Evolutionary conservation across 2,329 filamentous ascomycete genomes (phyloP).

Genomic region (Akanthomyces uredinophilus): DNA sequence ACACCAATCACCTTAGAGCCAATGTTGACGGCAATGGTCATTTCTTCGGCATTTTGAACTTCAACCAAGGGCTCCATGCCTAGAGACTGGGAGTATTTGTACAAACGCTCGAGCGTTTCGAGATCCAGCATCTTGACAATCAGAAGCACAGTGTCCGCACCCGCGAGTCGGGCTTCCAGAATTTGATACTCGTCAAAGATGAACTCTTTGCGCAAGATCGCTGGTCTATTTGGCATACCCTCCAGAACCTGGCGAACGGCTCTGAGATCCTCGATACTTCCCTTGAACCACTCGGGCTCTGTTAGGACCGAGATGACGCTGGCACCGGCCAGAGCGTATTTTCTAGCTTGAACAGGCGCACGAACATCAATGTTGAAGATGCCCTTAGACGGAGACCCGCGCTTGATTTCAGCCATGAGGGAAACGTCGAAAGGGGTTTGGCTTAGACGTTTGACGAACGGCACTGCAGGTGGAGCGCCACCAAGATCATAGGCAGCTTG

Average conservation of each 20-base stretch:
- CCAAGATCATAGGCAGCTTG: conserved; percentile 82
- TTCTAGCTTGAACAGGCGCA: conserved; percentile 82
- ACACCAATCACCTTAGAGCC: conserved; percentile 92
- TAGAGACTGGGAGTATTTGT: conserved; percentile 80
- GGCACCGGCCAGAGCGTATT: conserved; percentile 88
- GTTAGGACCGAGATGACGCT: conserved; percentile 98
- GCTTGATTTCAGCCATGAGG: conserved; percentile 95
- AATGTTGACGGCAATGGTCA: conserved; percentile 78
- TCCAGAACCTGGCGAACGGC: conserved; percentile 84
- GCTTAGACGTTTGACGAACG: conserved; percentile 72
- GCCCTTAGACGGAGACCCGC: conserved; percentile 93
- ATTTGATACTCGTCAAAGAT: conserved; percentile 99
- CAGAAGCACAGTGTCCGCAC: conserved; percentile 88
- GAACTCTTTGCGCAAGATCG: conserved; percentile 91
- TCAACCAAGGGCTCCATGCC: conserved; percentile 98
- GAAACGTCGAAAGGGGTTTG: conserved; percentile 84
- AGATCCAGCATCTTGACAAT: conserved; percentile 97
- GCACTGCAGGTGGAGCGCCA: conserved; percentile 76
- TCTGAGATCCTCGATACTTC: conserved; percentile 87
- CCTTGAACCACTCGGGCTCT: conserved; percentile 98
- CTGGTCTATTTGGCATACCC: conserved; percentile 86
- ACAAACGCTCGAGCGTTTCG: conserved; percentile 68
- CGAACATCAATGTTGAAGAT: conserved; percentile 83
- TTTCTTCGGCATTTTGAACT: conserved; percentile 91
- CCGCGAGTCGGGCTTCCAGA: conserved; percentile 84